These are phyloP conservation scores for Inonotus obliquus DNA, from an alignment of 1,284 basidiomycete species.

Conservation along the genomic window DNA sequence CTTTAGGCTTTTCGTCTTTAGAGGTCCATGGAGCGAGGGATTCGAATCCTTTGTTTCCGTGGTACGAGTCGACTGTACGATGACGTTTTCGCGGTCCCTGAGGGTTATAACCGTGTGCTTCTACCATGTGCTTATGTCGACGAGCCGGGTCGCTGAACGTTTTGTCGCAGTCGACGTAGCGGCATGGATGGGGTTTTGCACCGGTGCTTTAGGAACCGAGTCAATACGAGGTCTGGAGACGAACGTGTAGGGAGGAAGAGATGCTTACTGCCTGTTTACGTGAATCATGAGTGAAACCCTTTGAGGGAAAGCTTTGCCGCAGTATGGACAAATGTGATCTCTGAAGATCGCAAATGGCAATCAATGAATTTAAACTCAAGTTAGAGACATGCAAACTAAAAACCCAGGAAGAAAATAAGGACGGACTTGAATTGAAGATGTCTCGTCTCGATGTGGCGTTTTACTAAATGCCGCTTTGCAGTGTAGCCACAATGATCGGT, in stretches of 20 bases:
- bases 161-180: constrained; percentile 42
- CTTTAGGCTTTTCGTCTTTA: neutral
- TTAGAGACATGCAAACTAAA: constrained; percentile 8
- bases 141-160: constrained; percentile 61
- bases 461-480: constrained; percentile 61
- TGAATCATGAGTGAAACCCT: constrained; percentile 59
- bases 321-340: constrained; percentile 50
- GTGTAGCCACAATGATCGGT: constrained; percentile 42
- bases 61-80: constrained; percentile 23
- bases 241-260: constrained; percentile 9
- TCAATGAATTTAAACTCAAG: too few species aligned
- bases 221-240: constrained; percentile 14
- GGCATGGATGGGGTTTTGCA: constrained; percentile 49
- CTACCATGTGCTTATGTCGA: constrained; percentile 52
- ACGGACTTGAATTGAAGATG: constrained; percentile 58
- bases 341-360: constrained; percentile 32
- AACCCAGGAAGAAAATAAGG: constrained; percentile 9
- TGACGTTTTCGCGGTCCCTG: constrained; percentile 40
- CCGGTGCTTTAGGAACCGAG: constrained; percentile 44
- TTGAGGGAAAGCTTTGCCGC: constrained; percentile 53
- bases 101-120: constrained; percentile 48
- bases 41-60: constrained; percentile 16
- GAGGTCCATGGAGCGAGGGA: constrained; percentile 11
- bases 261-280: constrained; percentile 52
- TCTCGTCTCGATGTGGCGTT: constrained; percentile 60